Percentiles rank a stretch among this genome's conserved stretches.
Conservation (phyloP, 2,329 filamentous ascomycete species). For the Hymenoscyphus fructigenus region DNA sequence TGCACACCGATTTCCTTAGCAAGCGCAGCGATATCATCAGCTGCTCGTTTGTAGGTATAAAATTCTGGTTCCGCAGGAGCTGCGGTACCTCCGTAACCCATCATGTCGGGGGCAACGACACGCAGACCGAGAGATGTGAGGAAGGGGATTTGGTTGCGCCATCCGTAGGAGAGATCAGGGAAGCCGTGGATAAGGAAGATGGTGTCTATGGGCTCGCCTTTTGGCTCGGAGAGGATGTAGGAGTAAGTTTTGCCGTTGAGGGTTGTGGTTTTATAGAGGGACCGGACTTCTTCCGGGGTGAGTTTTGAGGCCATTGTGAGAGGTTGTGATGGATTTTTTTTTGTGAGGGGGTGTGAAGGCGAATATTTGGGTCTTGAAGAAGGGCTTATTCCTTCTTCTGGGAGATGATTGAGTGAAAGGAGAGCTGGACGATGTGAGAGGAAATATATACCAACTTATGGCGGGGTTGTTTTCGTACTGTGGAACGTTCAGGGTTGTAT, state of each 20-base stretch:
- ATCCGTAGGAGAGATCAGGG: conserved; percentile 79
- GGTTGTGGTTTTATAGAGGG: conserved; percentile 60
- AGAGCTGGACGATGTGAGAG: neutral
- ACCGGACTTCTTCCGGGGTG: conserved; percentile 62
- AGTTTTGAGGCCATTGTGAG: conserved; percentile 62
- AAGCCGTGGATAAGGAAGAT: conserved; percentile 61
- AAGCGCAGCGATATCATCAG: conserved; percentile 74
- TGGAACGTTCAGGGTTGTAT: neutral
- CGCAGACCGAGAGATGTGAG: conserved; percentile 70
- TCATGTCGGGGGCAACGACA: conserved; percentile 75
- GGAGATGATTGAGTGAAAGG: too few species aligned
- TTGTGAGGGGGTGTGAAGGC: too few species aligned
- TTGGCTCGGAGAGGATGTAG: conserved; percentile 57
- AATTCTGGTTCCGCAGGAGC: conserved; percentile 60
- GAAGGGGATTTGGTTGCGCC: conserved; percentile 84
- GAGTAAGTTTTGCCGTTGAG: conserved; percentile 71
- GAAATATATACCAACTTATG: neutral
- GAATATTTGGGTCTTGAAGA: too few species aligned
- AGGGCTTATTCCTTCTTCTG: too few species aligned
- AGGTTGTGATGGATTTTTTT: neutral
- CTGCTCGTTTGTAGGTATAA: conserved; percentile 71
- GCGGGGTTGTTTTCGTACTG: neutral
- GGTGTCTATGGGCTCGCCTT: conserved; percentile 45
- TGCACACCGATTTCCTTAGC: conserved; percentile 49
- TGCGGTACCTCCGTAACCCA: conserved; percentile 80